Evolutionary conservation across 176 grass and related monocot genomes (phyloP), one percentile per base, ranked within the genome.

Genomic region (Rhynchospora breviuscula): DNA sequence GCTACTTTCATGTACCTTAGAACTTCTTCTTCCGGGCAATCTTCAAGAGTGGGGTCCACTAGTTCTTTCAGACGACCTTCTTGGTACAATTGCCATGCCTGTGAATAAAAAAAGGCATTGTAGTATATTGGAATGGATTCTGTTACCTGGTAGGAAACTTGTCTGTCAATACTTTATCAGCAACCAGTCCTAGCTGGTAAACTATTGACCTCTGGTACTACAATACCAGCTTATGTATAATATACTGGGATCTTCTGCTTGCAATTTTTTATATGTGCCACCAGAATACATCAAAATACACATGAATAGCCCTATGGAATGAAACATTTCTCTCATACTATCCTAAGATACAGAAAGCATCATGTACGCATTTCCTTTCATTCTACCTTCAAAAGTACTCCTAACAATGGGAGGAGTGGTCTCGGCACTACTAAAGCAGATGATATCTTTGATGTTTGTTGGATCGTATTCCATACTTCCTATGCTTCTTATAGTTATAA

Each of bases 61-160:
- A 93, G 19, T 54, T 95, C 92, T 59, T 88, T 91, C 0, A 98
- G 84, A 44, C 44, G 94, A 19, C 85, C 88, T 12, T 60, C 92
- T 87, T 90, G 79, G 47, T 94, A 91, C 4, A 90, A 83, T 78
- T 98, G 89, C 95, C 92, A 98, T 49, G 89, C 19, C 95, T 98
- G 83, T 75, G 56, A 51, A 46, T 86, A 44, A 52, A 18, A 18
- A 43, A 89, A 79, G 80, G 29, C 12, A 63, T 64, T 29, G 56
- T 78, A 65, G 45, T 25, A 63, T 48, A 85, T 35, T 53, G 21
- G 10, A 77, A 29, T 77, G 5, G 23, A 54, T 23, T 56, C 46
- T 40, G 25, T 25, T 13, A 59, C 56, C 46, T 52, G 19, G 46
- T 52, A 75, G 0, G 47, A 75, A 75, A 46, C 71, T 75, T 19